Evolutionary conservation across 1,284 basidiomycete species (phyloP), one percentile per base, ranked within the genome.

Genomic region (Rugiboletus extremiorientalis): DNA sequence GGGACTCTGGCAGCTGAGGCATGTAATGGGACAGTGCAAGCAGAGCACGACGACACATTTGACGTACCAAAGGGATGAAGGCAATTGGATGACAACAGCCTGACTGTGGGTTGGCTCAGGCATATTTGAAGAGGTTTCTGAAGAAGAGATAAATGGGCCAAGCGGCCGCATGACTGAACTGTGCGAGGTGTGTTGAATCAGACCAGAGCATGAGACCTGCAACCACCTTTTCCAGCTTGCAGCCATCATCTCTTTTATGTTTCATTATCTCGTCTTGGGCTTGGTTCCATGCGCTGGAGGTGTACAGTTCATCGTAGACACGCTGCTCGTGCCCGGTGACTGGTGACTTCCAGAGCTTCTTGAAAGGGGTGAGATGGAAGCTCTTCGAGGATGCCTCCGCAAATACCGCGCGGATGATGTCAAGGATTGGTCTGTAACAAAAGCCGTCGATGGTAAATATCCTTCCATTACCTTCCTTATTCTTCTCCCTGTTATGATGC

Each of bases 141-240:
- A n/a, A n/a, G n/a, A n/a, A n/a, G n/a, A n/a, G n/a, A n/a, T n/a
- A n/a, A n/a, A n/a, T n/a, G n/a, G n/a, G n/a, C n/a, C n/a, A n/a
- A n/a, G n/a, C n/a, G n/a, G 61, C 59, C 1, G 68, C 65, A 6
- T 63, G 58, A 0, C 77, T 73, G 50, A 77, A 78, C 12, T 63
- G 61, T 0, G 73, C 65, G 0, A 78, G 62, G 10, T 73, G 70
- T 0, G 75, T 78, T 0, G 65, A 58, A 52, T 78, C 74, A 0
- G 76, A 77, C 65, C 66, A 75, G 53, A 73, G 62, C 67, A 76
- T 70, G 1, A 76, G 38, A 65, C 63, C 6, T 68, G 42, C 7
- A 23, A 59, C 45, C 61, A 42, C 23, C 9, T 10, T 27, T 18
- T 27, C 41, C 3, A 42, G 14, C 41, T 42, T 18, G 23, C 41